A percentile compares a stretch with the other conserved stretches of the same genome.
phyloP scores from a whole-genome alignment of 75 land plant genomes.

The Cupressus sempervirens region DNA sequence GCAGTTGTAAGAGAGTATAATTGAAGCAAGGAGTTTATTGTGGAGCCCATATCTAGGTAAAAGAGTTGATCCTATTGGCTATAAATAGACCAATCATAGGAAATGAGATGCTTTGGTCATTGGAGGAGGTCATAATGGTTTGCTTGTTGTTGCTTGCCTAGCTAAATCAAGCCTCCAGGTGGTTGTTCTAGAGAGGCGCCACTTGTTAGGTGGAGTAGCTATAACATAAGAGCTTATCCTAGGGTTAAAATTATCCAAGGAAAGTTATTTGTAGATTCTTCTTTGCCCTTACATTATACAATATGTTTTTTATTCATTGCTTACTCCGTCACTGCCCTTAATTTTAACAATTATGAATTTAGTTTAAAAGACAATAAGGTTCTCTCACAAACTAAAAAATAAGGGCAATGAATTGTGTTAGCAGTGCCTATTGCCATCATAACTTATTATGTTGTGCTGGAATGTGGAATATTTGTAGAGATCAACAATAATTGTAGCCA shows the following conservation, averaged over 20 bases:
- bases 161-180: constrained; percentile 78
- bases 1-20: too few relatives aligned
- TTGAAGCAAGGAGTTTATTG: too few relatives aligned
- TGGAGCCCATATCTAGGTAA: too few relatives aligned
- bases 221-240: constrained; percentile 93
- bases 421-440: background rate
- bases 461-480: background rate
- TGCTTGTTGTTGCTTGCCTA: constrained; percentile 87
- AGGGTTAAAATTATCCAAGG: constrained; percentile 90
- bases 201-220: constrained; percentile 90
- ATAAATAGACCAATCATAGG: too few relatives aligned
- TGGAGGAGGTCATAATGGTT: constrained; percentile 97
- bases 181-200: constrained; percentile 84
- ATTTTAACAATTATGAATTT: background rate
- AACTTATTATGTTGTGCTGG: background rate
- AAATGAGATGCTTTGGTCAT: constrained; percentile 85
- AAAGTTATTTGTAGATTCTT: constrained; percentile 91
- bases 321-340: background rate
- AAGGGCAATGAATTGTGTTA: background rate
- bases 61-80: too few relatives aligned
- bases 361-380: background rate
- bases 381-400: background rate
- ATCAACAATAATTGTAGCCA: too few relatives aligned
- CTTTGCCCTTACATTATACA: constrained; percentile 81
- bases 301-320: constrained; percentile 22